Percentiles rank a stretch among this genome's conserved stretches.
These are phyloP conservation scores for Xylaria grammica DNA, from an alignment of 495 filamentous ascomycete genomes.

Conservation along the genomic window DNA sequence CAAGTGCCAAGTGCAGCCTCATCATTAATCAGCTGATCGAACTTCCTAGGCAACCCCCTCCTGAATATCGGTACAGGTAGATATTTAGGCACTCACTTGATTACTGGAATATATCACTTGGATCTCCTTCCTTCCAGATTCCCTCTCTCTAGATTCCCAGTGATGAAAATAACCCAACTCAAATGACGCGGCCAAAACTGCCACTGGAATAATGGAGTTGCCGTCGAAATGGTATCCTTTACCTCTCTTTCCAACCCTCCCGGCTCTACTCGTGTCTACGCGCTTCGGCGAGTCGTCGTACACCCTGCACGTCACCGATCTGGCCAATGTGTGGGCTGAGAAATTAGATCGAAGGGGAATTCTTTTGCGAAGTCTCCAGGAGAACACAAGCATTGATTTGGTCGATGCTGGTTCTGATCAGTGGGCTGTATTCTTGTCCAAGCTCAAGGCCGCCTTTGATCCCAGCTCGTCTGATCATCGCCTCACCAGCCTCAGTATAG, in stretches of 20 bases:
- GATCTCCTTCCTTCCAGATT: not conserved
- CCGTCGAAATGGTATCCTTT: slow-evolving; percentile 34
- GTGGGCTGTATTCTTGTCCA: slow-evolving; percentile 71
- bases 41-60: not conserved
- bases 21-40: not conserved
- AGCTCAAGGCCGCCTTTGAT: slow-evolving; percentile 68
- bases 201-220: slow-evolving; percentile 20
- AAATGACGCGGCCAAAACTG: not conserved
- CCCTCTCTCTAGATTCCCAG: not conserved
- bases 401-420: slow-evolving; percentile 72
- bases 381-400: slow-evolving; percentile 83
- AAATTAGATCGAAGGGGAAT: slow-evolving; percentile 66
- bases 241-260: slow-evolving; percentile 40
- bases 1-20: not conserved
- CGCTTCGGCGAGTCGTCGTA: slow-evolving; percentile 60
- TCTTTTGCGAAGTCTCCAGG: slow-evolving; percentile 64
- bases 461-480: slow-evolving; percentile 40
- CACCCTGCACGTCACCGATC: slow-evolving; percentile 78
- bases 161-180: not conserved
- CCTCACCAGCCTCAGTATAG: slow-evolving; percentile 44
- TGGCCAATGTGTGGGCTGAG: slow-evolving; percentile 86
- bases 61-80: too few relatives aligned
- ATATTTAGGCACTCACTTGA: too few relatives aligned
- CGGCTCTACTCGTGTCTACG: slow-evolving; percentile 50
- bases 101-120: too few relatives aligned